phyloP scores from a whole-genome alignment of 2,329 filamentous ascomycete genomes.

The Hypoxylon sp. region DNA sequence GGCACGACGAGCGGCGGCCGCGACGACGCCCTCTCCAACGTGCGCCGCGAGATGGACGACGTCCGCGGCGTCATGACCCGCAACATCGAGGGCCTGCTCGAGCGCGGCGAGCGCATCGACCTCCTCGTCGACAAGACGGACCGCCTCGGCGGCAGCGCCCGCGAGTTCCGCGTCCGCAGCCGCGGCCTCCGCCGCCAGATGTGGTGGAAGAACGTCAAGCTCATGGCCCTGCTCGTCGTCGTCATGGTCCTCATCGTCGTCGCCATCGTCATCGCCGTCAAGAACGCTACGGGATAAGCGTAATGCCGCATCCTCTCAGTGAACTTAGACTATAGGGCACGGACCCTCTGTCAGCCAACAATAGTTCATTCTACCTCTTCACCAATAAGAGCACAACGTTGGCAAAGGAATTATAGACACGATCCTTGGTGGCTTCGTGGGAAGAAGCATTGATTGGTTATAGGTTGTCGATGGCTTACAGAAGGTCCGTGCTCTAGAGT shows the following conservation, averaged over 20 bases:
- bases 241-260: constrained; percentile 69
- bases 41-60: constrained; percentile 89
- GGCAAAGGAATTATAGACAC: no score
- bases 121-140: constrained; percentile 97
- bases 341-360: no score
- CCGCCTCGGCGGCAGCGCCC: constrained; percentile 82
- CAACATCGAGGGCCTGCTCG: constrained; percentile 89
- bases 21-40: constrained; percentile 83
- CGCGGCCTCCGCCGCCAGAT: constrained; percentile 87
- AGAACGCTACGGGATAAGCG: constrained; percentile 50
- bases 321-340: no score
- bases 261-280: constrained; percentile 62
- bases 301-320: no score
- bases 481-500: no score
- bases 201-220: constrained; percentile 99
- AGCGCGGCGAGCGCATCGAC: constrained; percentile 92
- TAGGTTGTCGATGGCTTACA: no score
- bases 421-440: no score
- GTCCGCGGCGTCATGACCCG: constrained; percentile 93
- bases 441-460: no score
- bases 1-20: constrained; percentile 78
- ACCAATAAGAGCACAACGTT: no score
- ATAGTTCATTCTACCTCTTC: no score
- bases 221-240: constrained; percentile 81
- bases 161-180: constrained; percentile 89